A percentile compares a stretch with the other conserved stretches of the same genome.
Evolutionary conservation across 1,139 yeast genomes (phyloP).

Genomic region (Debaryomycetaceae sp.): DNA sequence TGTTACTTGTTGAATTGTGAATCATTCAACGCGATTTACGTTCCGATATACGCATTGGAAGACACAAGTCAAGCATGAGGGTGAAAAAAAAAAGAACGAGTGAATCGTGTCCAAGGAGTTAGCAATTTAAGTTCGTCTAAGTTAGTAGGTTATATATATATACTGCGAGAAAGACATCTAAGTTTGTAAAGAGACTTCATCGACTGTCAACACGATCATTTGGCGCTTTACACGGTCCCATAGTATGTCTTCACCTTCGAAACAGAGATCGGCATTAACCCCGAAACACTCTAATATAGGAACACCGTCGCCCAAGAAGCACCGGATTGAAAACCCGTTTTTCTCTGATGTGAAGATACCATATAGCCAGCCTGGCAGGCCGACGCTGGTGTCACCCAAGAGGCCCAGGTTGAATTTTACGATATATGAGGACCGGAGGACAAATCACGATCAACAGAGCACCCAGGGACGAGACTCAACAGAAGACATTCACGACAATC

Average conservation of each 20-base stretch:
- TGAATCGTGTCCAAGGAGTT: conserved; percentile 5
- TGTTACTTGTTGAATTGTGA: background rate
- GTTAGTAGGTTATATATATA: background rate
- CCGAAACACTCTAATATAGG: conserved; percentile 25
- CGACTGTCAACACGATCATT: background rate
- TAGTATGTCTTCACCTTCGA: conserved; percentile 23
- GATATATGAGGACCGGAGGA: conserved; percentile 35
- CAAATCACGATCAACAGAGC: conserved; percentile 2
- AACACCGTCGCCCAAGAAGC: conserved; percentile 12
- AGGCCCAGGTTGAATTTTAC: conserved; percentile 25
- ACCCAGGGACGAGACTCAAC: conserved; percentile 1
- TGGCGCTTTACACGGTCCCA: background rate
- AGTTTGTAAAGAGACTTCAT: background rate
- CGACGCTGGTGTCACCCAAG: conserved; percentile 12
- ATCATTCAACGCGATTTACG: background rate
- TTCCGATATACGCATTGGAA: background rate
- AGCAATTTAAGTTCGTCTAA: background rate
- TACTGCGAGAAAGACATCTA: background rate
- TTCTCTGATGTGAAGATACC: conserved; percentile 4
- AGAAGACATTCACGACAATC: conserved; percentile 32
- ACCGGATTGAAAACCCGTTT: conserved; percentile 6
- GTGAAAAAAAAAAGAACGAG: background rate
- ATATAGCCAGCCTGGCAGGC: background rate
- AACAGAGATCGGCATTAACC: conserved; percentile 29
- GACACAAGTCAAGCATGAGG: background rate